phyloP scores from a whole-genome alignment of 73 alveolate species.

The Uronychia setigera region DNA sequence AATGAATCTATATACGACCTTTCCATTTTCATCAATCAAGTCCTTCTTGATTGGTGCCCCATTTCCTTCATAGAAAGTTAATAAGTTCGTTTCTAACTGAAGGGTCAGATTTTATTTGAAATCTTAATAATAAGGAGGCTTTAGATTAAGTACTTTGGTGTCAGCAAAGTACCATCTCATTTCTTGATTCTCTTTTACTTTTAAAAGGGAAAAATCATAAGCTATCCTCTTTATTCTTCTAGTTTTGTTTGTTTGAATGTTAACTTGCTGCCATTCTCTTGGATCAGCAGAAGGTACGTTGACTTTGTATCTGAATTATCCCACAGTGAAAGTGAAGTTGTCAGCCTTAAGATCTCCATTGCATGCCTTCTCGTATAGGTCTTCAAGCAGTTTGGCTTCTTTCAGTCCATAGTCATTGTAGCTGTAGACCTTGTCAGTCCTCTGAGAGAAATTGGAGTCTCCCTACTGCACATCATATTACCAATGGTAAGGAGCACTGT shows the following conservation, averaged over 20 bases:
- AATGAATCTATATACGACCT: background rate
- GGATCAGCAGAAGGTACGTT: background rate
- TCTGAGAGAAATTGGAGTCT: background rate
- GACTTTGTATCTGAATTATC: background rate
- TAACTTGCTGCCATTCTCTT: background rate
- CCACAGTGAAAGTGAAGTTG: background rate
- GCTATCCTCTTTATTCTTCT: background rate
- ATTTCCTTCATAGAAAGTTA: no score
- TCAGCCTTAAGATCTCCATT: background rate
- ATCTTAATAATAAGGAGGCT: no score
- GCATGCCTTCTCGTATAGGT: background rate
- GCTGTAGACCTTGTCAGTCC: background rate
- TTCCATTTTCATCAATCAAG: background rate
- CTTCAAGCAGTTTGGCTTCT: background rate
- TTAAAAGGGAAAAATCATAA: background rate
- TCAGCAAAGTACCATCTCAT: background rate
- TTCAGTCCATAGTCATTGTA: background rate
- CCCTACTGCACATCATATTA: background rate
- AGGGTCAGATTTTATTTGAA: no score
- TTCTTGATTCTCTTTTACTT: background rate
- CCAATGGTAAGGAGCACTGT: no score
- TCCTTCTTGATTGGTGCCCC: background rate
- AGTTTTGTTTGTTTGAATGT: background rate
- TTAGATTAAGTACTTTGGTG: background rate
- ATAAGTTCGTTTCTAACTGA: no score